A percentile compares a stretch with the other conserved stretches of the same genome.
phyloP scores from a whole-genome alignment of 306 rosid genomes.

The Lupinus albus region DNA sequence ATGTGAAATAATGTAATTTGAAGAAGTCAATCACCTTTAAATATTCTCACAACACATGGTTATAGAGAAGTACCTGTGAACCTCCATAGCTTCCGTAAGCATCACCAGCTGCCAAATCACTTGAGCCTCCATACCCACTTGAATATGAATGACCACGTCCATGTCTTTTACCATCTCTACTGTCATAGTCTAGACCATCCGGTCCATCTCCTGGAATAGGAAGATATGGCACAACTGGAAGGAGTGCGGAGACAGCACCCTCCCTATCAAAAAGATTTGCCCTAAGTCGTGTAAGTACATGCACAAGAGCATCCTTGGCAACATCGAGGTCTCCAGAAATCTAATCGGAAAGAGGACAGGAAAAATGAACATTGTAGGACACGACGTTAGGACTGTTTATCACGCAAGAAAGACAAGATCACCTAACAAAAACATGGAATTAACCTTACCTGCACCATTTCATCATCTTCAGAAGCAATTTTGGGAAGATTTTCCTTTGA shows the following conservation, averaged over 20 bases:
- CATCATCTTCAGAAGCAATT: conserved; percentile 93
- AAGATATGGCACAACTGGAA: conserved; percentile 88
- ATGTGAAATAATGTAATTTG: conserved; percentile 34
- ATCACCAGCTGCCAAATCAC: conserved; percentile 68
- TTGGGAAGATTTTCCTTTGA: conserved; percentile 89
- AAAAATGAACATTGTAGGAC: conserved; percentile 19
- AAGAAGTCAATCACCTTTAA: conserved; percentile 5
- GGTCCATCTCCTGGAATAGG: conserved; percentile 74
- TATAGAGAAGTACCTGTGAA: conserved; percentile 67
- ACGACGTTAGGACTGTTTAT: conserved; percentile 24
- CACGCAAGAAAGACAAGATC: conserved; percentile 5
- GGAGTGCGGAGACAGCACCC: conserved; percentile 73
- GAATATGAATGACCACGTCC: conserved; percentile 89
- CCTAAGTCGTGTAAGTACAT: conserved; percentile 82
- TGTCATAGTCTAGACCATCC: conserved; percentile 71
- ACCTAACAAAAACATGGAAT: conserved; percentile 12
- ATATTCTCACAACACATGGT: conserved; percentile 2
- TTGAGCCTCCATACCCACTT: conserved; percentile 76
- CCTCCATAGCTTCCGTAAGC: conserved; percentile 82
- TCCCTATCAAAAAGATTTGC: conserved; percentile 94
- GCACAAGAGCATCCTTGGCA: conserved; percentile 96
- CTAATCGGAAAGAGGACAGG: conserved; percentile 43
- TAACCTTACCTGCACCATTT: conserved; percentile 88
- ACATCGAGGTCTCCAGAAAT: conserved; percentile 92
- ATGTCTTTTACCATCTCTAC: conserved; percentile 81